phyloP scores from a whole-genome alignment of 176 grass and related monocot species.

The Avena sativa region DNA sequence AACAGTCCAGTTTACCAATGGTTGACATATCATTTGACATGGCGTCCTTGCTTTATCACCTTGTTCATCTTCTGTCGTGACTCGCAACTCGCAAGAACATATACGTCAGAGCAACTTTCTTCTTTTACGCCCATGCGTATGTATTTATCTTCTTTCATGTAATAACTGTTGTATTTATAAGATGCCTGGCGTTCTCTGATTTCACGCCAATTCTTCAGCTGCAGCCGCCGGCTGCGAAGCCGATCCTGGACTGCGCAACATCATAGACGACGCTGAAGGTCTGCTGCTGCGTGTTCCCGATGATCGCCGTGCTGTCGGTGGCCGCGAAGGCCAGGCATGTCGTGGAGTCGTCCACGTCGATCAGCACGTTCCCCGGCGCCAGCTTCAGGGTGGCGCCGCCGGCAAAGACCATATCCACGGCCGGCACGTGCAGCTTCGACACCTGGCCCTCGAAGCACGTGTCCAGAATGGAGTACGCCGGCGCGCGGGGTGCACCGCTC shows the following conservation, averaged over 20 bases:
- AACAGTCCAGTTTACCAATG: neutral
- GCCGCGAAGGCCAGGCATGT: conserved; percentile 78
- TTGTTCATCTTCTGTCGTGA: neutral
- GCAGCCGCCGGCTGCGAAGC: conserved; percentile 75
- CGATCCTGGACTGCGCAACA: conserved; percentile 62
- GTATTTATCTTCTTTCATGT: neutral
- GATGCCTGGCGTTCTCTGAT: neutral
- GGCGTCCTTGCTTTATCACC: neutral
- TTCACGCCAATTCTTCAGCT: conserved; percentile 46
- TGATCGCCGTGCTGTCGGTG: conserved; percentile 57
- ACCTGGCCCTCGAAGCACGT: conserved; percentile 71
- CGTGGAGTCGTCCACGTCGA: conserved; percentile 73
- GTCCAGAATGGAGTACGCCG: conserved; percentile 71
- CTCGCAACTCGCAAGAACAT: no score
- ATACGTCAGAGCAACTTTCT: no score
- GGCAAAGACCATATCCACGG: conserved; percentile 55
- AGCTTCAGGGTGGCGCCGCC: conserved; percentile 64
- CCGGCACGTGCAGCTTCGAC: conserved; percentile 46
- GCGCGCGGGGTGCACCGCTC: conserved; percentile 28
- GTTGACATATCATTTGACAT: neutral
- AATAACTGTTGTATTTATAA: conserved; percentile 19
- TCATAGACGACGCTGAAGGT: conserved; percentile 80
- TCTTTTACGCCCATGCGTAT: neutral
- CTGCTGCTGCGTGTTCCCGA: conserved; percentile 93
- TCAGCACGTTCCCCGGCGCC: conserved; percentile 52